Evolutionary conservation across 768 basidiomycete genomes (phyloP).

Genomic region (Auriscalpium orientale): DNA sequence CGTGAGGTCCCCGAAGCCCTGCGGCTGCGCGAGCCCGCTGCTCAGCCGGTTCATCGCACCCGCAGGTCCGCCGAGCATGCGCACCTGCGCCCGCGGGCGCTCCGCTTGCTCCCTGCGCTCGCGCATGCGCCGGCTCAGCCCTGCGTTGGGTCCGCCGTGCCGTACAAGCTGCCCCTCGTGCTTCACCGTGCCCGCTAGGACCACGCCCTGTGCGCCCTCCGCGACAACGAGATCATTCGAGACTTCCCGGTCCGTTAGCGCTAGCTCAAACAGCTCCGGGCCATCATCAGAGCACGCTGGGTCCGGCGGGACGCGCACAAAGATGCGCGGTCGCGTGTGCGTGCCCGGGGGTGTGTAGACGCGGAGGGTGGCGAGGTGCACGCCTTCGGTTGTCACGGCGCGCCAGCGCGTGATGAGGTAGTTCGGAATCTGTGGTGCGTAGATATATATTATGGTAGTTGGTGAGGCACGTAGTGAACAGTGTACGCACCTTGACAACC

Average conservation of each 20-base stretch:
- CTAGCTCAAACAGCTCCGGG: conserved; percentile 72
- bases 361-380: conserved; percentile 78
- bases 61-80: conserved; percentile 66
- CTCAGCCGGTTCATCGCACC: conserved; percentile 74
- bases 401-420: conserved; percentile 84
- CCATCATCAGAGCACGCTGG: conserved; percentile 32
- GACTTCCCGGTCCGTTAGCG: conserved; percentile 78
- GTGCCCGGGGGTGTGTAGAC: conserved; percentile 45
- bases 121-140: conserved; percentile 68
- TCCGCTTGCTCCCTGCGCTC: conserved; percentile 60
- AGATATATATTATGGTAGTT: conserved; percentile 26
- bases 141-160: conserved; percentile 57
- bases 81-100: conserved; percentile 59
- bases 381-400: conserved; percentile 59
- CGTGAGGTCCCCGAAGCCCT: conserved; percentile 56
- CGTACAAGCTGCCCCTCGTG: conserved; percentile 74
- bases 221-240: conserved; percentile 84
- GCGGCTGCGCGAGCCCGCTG: conserved; percentile 60
- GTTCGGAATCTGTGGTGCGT: conserved; percentile 53
- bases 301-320: conserved; percentile 60
- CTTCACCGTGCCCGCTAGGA: conserved; percentile 71
- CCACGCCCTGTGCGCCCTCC: conserved; percentile 72
- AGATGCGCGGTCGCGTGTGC: conserved; percentile 47
- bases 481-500: conserved; percentile 69
- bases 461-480: neutral